Conservation (phyloP, 2,329 filamentous ascomycete species). For the Fusarium tricinctum region DNA sequence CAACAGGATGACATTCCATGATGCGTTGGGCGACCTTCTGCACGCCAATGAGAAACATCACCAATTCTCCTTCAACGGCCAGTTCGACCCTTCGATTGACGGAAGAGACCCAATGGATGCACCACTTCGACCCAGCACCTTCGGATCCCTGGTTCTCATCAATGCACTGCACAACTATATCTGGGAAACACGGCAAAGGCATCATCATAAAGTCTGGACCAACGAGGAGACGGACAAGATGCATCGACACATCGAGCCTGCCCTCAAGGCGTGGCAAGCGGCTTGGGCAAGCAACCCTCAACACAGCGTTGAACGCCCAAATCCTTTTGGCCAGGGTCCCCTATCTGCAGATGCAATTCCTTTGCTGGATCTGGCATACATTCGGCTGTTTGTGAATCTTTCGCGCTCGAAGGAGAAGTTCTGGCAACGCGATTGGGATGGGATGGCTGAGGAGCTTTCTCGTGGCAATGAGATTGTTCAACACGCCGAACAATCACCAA, state of each 20-base stretch:
- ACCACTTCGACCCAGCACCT: constrained; percentile 85
- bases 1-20: constrained; percentile 82
- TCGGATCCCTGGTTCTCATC: constrained; percentile 91
- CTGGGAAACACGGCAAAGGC: constrained; percentile 94
- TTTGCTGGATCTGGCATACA: constrained; percentile 90
- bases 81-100: constrained; percentile 37
- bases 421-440: constrained; percentile 94
- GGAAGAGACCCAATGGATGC: constrained; percentile 65
- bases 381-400: constrained; percentile 93
- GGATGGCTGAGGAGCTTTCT: constrained; percentile 88
- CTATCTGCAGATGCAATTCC: constrained; percentile 93
- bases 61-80: constrained; percentile 54
- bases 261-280: constrained; percentile 92
- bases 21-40: constrained; percentile 83
- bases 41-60: constrained; percentile 78
- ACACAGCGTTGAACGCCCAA: constrained; percentile 86
- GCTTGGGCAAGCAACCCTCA: constrained; percentile 91
- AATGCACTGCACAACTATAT: constrained; percentile 98
- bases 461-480: constrained; percentile 81
- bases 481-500: constrained; percentile 75
- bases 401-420: constrained; percentile 92
- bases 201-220: constrained; percentile 91
- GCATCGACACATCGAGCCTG: constrained; percentile 95
- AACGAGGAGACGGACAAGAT: constrained; percentile 94
- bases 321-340: constrained; percentile 84